These are phyloP conservation scores for Ramaria sp. DNA, from an alignment of 768 basidiomycete species.

Conservation along the genomic window DNA sequence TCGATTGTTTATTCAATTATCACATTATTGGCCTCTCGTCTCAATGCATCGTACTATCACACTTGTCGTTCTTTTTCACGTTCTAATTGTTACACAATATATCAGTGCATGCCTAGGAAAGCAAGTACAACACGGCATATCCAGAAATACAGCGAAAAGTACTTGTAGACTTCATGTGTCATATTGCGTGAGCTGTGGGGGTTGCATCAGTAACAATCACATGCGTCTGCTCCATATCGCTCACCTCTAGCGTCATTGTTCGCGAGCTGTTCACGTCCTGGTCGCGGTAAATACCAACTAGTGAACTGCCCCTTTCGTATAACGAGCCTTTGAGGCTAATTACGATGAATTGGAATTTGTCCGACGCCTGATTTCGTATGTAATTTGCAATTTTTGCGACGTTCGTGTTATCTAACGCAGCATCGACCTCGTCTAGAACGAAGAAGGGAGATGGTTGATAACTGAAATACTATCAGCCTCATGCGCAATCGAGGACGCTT, in stretches of 20 bases:
- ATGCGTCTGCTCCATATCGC: conserved; percentile 10
- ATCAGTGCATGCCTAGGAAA: not conserved
- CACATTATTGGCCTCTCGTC: not conserved
- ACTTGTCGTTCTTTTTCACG: not conserved
- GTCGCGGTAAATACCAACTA: conserved; percentile 91
- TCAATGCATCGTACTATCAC: not conserved
- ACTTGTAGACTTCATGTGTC: conserved; percentile 22
- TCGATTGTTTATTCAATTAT: no score
- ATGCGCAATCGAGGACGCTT: not conserved
- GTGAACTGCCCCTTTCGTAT: conserved; percentile 80
- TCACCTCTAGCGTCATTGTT: conserved; percentile 85
- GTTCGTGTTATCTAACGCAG: conserved; percentile 97
- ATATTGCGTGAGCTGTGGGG: conserved; percentile 47
- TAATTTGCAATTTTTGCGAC: conserved; percentile 94
- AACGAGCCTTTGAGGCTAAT: conserved; percentile 93
- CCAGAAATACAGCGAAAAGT: not conserved
- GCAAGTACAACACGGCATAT: not conserved
- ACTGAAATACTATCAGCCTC: conserved; percentile 27
- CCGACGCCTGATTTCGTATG: conserved; percentile 75
- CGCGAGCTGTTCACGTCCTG: conserved; percentile 90
- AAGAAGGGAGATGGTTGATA: conserved; percentile 97
- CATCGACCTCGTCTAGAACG: conserved; percentile 97
- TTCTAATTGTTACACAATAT: not conserved
- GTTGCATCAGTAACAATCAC: not conserved
- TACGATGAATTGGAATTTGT: conserved; percentile 89